Evolutionary conservation across 2,329 filamentous ascomycete species (phyloP).

Genomic region (Magnaporthales sp.): DNA sequence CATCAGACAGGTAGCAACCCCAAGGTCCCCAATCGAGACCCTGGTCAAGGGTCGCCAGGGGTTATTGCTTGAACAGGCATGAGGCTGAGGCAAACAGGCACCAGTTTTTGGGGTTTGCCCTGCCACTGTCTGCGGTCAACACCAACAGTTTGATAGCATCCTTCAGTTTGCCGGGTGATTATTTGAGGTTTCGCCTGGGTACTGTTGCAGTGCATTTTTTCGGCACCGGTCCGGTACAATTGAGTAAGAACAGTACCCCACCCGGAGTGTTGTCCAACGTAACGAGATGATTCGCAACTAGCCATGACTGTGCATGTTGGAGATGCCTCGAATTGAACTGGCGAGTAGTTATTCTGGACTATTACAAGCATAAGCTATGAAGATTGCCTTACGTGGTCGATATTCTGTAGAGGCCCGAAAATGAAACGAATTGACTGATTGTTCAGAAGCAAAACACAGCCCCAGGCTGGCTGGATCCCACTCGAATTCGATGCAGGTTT

Average conservation of each 20-base stretch:
- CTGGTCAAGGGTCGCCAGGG: neutral
- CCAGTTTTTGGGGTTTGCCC: neutral
- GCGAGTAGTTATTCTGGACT: neutral
- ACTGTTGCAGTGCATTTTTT: neutral
- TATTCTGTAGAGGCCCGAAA: too few species aligned
- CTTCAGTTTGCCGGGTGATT: neutral
- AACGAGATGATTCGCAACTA: neutral
- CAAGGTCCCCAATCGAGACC: neutral
- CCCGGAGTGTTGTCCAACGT: neutral
- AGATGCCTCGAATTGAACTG: neutral
- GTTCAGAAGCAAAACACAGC: neutral
- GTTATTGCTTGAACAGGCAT: neutral
- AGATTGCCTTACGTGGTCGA: neutral
- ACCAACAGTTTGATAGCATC: neutral
- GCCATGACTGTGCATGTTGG: neutral
- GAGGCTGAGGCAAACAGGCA: neutral
- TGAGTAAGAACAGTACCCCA: neutral
- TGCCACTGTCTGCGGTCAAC: neutral
- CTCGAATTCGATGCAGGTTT: neutral
- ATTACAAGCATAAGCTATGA: neutral
- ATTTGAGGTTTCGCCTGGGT: neutral
- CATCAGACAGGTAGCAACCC: neutral
- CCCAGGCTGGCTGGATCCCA: neutral
- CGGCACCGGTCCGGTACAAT: neutral
- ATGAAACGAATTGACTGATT: too few species aligned